Conservation (phyloP, 2,329 filamentous ascomycete genomes). For the Diaporthe australafricana region DNA sequence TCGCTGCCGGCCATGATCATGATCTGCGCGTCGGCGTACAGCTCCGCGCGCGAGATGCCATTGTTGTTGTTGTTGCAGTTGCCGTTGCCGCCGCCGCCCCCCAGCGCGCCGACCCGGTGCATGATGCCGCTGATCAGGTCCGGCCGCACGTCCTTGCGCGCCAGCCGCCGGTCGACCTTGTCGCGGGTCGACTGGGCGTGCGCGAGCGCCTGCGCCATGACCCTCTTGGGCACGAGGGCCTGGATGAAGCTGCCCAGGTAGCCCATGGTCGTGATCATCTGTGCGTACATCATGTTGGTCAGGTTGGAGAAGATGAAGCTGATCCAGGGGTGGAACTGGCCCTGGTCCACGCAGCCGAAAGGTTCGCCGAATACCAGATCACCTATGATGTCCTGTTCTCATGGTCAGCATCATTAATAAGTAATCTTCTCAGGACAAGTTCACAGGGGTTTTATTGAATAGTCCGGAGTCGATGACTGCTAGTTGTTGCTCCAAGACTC, state of each 20-base stretch:
- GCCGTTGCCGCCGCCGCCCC: not conserved
- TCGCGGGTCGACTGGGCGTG: constrained; percentile 36
- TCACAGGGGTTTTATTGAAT: not conserved
- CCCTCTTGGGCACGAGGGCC: constrained; percentile 30
- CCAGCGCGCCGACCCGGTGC: constrained; percentile 21
- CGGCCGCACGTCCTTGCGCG: constrained; percentile 31
- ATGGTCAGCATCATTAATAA: not conserved
- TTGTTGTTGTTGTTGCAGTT: too few species aligned
- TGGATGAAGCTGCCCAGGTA: constrained; percentile 33
- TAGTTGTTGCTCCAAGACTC: too few species aligned
- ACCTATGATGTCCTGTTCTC: constrained; percentile 40
- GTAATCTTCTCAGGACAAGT: not conserved
- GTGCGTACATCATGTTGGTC: constrained; percentile 40
- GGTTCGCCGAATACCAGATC: constrained; percentile 43
- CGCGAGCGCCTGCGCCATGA: constrained; percentile 32
- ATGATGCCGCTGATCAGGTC: constrained; percentile 35
- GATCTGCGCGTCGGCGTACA: constrained; percentile 38
- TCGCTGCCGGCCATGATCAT: constrained; percentile 38
- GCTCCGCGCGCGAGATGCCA: constrained; percentile 34
- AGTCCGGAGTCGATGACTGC: not conserved
- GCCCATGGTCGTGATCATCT: constrained; percentile 37
- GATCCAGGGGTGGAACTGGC: constrained; percentile 43
- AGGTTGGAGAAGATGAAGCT: constrained; percentile 41
- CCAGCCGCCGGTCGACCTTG: constrained; percentile 37
- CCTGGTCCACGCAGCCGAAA: constrained; percentile 41